Evolutionary conservation across 352 stramenopile species (phyloP), one percentile per base, ranked within the genome.

Genomic region (Phytophthora idaei): DNA sequence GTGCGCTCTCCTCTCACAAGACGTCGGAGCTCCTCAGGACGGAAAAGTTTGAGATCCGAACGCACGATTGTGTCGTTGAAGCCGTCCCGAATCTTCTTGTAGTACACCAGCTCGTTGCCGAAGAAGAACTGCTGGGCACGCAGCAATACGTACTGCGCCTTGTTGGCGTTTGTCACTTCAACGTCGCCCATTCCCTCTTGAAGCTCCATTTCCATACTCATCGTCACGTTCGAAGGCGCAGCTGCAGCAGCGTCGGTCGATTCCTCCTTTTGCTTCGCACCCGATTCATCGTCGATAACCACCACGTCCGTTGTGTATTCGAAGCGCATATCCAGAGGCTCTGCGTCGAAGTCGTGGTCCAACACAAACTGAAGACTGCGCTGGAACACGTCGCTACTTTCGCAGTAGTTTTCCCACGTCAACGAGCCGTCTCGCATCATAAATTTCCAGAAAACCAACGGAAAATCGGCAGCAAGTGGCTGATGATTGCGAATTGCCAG

Each of bases 401-500:
- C 79, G 42, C 80, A 90, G 25, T 89, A 91, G 7, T 85, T 81
- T 56, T 89, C 63, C 83, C 83, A 92, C 8, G 67, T 61, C 47
- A 90, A 58, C 25, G 63, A 63, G 0, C 63, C 60, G 25, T 90
- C 72, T 46, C 69, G 48, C 17, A 76, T 41, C 61, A 92, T 76
- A 41, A 91, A 89, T 45, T 90, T 86, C 86, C 86, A 94, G 41
- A 92, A 85, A 4, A 76, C 79, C 3, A 89, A 36, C 5, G 82
- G 76, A 60, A 92, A 89, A 37, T 80, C 71, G 3, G 76, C 74
- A 54, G 78, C 71, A 29, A 94, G 65, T 15, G 82, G 78, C 29
- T 91, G 81, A 48, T 92, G 80, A 36, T 92, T 83, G 34, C 86
- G 83, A 64, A 94, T 87, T 11, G 82, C 79, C 29, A 94, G 64